A percentile compares a stretch with the other conserved stretches of the same genome.
Conservation (phyloP, 2,329 filamentous ascomycete species). For the Geosmithia flava region DNA sequence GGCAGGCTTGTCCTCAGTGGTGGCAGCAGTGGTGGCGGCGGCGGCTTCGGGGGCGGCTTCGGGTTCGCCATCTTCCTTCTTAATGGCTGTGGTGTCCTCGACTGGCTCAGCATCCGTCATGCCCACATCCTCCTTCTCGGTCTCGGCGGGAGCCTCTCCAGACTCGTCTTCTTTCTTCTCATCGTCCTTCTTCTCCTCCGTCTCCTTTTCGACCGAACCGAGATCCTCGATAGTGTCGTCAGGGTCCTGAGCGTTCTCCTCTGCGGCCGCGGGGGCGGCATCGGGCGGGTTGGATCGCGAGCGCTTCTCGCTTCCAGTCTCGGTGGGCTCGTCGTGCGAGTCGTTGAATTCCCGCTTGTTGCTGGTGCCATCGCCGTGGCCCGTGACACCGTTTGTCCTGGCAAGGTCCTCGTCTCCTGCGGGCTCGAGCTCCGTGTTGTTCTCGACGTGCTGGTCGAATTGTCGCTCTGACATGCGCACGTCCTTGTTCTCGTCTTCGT, state of each 20-base stretch:
- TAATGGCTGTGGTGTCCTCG: constrained; percentile 20
- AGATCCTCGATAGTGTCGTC: constrained; percentile 33
- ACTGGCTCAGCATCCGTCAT: constrained; percentile 28
- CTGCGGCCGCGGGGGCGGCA: constrained; percentile 11
- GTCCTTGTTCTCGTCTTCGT: constrained; percentile 81
- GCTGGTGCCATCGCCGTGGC: constrained; percentile 8
- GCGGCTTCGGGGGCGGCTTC: constrained; percentile 17
- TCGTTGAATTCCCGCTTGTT: constrained; percentile 40
- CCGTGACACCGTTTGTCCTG: constrained; percentile 57
- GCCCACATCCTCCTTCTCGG: constrained; percentile 32
- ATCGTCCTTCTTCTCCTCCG: constrained; percentile 5
- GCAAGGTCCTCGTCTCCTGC: constrained; percentile 83
- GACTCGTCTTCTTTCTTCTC: constrained; percentile 1
- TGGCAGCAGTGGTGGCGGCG: constrained; percentile 15
- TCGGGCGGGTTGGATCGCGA: constrained; percentile 11
- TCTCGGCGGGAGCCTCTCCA: constrained; percentile 7
- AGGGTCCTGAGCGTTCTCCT: constrained; percentile 19
- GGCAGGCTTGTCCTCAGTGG: constrained; percentile 4
- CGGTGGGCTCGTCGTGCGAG: constrained; percentile 29
- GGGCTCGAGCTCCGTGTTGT: constrained; percentile 73
- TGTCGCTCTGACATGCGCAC: constrained; percentile 68
- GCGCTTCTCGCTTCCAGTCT: constrained; percentile 6
- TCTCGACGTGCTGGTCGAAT: constrained; percentile 67
- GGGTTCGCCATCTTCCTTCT: constrained; percentile 24
- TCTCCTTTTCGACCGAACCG: constrained; percentile 12